phyloP scores from a whole-genome alignment of 768 basidiomycete genomes.

The Pulveroboletus sp. region DNA sequence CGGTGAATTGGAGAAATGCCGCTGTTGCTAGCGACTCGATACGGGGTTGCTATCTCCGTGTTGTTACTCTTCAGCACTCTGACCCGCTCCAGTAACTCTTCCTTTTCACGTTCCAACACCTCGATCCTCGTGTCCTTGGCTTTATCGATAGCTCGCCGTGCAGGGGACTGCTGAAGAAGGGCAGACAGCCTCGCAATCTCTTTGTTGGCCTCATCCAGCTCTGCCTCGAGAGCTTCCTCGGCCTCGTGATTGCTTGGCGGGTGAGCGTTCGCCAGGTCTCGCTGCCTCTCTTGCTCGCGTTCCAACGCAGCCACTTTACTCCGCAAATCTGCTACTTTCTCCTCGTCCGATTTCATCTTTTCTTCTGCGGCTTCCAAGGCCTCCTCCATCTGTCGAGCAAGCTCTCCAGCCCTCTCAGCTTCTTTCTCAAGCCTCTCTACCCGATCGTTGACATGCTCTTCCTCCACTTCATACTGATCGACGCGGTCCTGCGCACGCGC shows the following conservation, averaged over 20 bases:
- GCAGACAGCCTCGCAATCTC: constrained; percentile 73
- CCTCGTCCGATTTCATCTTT: constrained; percentile 64
- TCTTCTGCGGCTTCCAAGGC: constrained; percentile 73
- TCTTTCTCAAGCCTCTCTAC: constrained; percentile 53
- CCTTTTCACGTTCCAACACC: constrained; percentile 72
- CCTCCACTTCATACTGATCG: constrained; percentile 41
- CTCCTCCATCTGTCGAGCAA: constrained; percentile 67
- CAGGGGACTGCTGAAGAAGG: constrained; percentile 68
- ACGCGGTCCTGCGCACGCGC: constrained; percentile 44
- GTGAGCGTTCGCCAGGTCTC: constrained; percentile 20
- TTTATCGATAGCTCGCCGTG: constrained; percentile 72
- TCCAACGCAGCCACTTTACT: constrained; percentile 53
- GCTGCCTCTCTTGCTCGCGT: constrained; percentile 48
- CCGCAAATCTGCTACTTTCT: constrained; percentile 48
- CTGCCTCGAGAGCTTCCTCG: constrained; percentile 62
- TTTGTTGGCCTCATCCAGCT: constrained; percentile 72
- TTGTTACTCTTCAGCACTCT: constrained; percentile 52
- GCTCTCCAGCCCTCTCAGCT: constrained; percentile 48
- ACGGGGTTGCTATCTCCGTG: constrained; percentile 56
- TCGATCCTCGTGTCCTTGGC: constrained; percentile 76
- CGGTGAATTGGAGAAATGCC: constrained; percentile 78
- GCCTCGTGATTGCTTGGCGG: constrained; percentile 47
- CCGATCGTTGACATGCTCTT: constrained; percentile 48
- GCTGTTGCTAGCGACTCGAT: constrained; percentile 50
- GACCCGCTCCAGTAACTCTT: constrained; percentile 72